A percentile compares a stretch with the other conserved stretches of the same genome.
phyloP scores from a whole-genome alignment of 768 basidiomycete genomes.

The Cubamyces lactineus region DNA sequence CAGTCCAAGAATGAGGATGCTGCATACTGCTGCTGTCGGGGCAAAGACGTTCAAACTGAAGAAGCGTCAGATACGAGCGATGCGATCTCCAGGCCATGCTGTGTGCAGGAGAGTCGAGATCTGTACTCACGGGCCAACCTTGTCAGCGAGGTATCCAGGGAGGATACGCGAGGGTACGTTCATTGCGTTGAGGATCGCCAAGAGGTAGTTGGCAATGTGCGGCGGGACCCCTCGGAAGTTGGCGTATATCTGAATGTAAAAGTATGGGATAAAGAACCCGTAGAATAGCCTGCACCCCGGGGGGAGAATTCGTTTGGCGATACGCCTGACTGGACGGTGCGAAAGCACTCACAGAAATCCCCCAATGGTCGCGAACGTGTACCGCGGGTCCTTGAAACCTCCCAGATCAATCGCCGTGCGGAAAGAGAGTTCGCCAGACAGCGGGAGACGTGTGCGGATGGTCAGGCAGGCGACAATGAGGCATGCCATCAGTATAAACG shows the following conservation, averaged over 20 bases:
- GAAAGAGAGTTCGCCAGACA: slow-evolving; percentile 27
- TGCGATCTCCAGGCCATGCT: too few species aligned
- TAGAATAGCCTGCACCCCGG: slow-evolving; percentile 33
- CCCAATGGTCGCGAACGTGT: slow-evolving; percentile 24
- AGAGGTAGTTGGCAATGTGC: slow-evolving; percentile 31
- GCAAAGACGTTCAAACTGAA: slow-evolving; percentile 35
- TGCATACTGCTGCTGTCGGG: slow-evolving; percentile 31
- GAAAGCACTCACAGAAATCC: slow-evolving; percentile 29
- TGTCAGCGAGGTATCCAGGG: slow-evolving; percentile 36
- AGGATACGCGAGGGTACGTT: slow-evolving; percentile 35
- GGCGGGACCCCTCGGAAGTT: slow-evolving; percentile 29
- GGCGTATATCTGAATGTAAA: slow-evolving; percentile 39
- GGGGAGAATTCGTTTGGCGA: too few species aligned
- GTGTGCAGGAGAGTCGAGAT: not conserved
- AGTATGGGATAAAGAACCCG: slow-evolving; percentile 40
- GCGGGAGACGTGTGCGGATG: slow-evolving; percentile 34
- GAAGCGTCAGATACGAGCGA: not conserved
- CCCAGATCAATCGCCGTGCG: slow-evolving; percentile 32
- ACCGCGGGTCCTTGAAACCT: slow-evolving; percentile 33
- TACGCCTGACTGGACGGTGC: too few species aligned
- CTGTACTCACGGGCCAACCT: slow-evolving; percentile 30
- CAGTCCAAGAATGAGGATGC: slow-evolving; percentile 32
- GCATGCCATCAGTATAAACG: slow-evolving; percentile 34
- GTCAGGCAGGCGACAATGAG: slow-evolving; percentile 33
- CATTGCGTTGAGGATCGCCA: slow-evolving; percentile 38